phyloP scores from a whole-genome alignment of 169 alveolate genomes.

The Cryptosporidium andersoni region DNA sequence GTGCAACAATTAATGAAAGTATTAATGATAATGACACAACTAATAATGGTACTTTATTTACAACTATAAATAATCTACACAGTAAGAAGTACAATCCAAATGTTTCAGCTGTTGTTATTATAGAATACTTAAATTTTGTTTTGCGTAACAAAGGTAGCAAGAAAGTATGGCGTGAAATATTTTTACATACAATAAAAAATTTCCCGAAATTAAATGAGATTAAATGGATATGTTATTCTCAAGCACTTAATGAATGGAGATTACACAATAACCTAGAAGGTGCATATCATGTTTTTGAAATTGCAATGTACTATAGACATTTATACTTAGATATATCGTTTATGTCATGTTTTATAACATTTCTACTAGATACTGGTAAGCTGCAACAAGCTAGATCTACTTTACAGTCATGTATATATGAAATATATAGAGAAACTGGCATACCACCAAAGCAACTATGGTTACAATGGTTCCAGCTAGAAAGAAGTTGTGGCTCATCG shows the following conservation, averaged over 20 bases:
- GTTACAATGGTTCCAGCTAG: slow-evolving; percentile 60
- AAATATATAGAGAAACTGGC: slow-evolving; percentile 59
- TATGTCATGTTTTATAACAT: slow-evolving; percentile 63
- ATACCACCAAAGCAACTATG: slow-evolving; percentile 46
- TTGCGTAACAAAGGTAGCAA: slow-evolving; percentile 25
- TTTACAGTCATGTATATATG: slow-evolving; percentile 59
- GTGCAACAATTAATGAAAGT: not conserved
- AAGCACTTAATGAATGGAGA: slow-evolving; percentile 66
- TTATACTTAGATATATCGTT: slow-evolving; percentile 40
- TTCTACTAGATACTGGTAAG: slow-evolving; percentile 53
- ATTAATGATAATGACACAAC: not conserved
- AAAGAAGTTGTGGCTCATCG: slow-evolving; percentile 55
- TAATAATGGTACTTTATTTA: slow-evolving; percentile 1
- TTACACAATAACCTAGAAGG: slow-evolving; percentile 51
- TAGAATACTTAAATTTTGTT: slow-evolving; percentile 42
- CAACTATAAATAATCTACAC: slow-evolving; percentile 4
- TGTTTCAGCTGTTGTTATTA: slow-evolving; percentile 66
- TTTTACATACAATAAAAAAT: slow-evolving; percentile 39
- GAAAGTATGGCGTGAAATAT: slow-evolving; percentile 37
- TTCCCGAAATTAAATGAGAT: slow-evolving; percentile 49
- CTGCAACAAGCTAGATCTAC: slow-evolving; percentile 61
- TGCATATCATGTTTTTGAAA: slow-evolving; percentile 37
- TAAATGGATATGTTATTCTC: slow-evolving; percentile 65
- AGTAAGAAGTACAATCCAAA: slow-evolving; percentile 45
- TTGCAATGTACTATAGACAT: slow-evolving; percentile 65